Conservation (phyloP, 1,139 yeast genomes). For the Suhomyces atakaporum region DNA sequence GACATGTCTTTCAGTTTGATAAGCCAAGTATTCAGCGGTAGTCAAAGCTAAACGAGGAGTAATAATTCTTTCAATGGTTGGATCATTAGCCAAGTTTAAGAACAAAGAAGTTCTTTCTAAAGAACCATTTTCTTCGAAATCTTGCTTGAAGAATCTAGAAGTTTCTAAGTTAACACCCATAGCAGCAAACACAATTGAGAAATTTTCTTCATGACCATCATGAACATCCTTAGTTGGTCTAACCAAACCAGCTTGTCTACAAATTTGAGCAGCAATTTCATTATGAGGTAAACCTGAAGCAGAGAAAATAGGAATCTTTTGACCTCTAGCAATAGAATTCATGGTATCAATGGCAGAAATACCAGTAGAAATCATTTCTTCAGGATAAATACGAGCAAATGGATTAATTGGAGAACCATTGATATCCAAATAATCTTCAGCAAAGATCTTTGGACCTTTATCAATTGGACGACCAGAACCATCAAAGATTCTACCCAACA, state of each 20-base stretch:
- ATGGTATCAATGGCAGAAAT: conserved; percentile 97
- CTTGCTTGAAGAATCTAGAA: conserved; percentile 94
- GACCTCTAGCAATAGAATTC: conserved; percentile 99
- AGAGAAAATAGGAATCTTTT: conserved; percentile 96
- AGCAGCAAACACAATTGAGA: conserved; percentile 98
- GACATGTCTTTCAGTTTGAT: conserved; percentile 98
- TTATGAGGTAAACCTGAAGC: conserved; percentile 99
- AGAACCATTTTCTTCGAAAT: conserved; percentile 98
- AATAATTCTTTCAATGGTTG: conserved; percentile 98
- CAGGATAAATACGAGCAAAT: conserved; percentile 96
- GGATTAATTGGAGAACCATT: conserved; percentile 99
- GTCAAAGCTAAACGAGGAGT: conserved; percentile 99
- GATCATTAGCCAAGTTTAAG: conserved; percentile 97
- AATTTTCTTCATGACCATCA: conserved; percentile 99
- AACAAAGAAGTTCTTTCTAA: conserved; percentile 95
- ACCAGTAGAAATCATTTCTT: conserved; percentile 99
- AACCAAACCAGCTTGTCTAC: conserved; percentile 99
- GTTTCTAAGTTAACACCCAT: conserved; percentile 96
- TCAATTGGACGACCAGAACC: conserved; percentile 99
- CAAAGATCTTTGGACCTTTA: conserved; percentile 96
- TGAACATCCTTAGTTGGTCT: conserved; percentile 99
- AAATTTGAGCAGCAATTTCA: conserved; percentile 98
- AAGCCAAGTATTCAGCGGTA: conserved; percentile 97
- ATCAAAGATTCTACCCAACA: conserved; percentile 96
- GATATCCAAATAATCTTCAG: conserved; percentile 96